These are phyloP conservation scores for Xylaria sp. DNA, from an alignment of 2,329 filamentous ascomycete species.

Conservation along the genomic window DNA sequence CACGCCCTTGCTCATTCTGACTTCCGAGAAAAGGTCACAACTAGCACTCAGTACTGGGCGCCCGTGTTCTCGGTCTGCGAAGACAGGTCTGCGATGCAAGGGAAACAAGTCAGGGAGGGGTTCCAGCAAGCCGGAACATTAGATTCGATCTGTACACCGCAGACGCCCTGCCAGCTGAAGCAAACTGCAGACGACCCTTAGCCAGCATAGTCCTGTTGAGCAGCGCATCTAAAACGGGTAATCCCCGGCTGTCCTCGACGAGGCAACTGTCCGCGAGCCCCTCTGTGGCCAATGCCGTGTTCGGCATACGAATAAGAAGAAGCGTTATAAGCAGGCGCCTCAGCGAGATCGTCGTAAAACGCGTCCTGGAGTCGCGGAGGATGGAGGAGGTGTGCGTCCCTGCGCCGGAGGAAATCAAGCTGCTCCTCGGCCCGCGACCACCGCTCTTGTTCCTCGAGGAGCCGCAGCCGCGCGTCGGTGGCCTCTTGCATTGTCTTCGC, in stretches of 20 bases:
- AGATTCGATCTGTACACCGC: neutral
- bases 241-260: constrained; percentile 12
- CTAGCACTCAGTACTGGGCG: neutral
- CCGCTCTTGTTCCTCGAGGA: constrained; percentile 29
- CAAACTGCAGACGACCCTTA: neutral
- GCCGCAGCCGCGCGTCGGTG: constrained; percentile 5
- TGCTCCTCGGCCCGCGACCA: constrained; percentile 21
- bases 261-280: constrained; percentile 1
- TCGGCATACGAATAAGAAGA: constrained; percentile 27
- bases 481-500: constrained; percentile 7
- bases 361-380: constrained; percentile 5
- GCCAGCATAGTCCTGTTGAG: constrained; percentile 1
- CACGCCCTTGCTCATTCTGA: neutral
- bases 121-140: neutral
- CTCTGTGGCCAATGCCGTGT: constrained; percentile 11
- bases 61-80: neutral
- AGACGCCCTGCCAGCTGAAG: constrained; percentile 9
- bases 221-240: too few relatives aligned
- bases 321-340: constrained; percentile 9
- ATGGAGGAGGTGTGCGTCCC: constrained; percentile 5
- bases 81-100: constrained; percentile 7
- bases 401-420: constrained; percentile 19
- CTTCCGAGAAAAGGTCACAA: neutral
- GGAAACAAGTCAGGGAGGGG: neutral
- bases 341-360: constrained; percentile 23